Evolutionary conservation across 1,139 yeast species (phyloP), one percentile per base, ranked within the genome.

Genomic region (Meyerozyma carpophila): DNA sequence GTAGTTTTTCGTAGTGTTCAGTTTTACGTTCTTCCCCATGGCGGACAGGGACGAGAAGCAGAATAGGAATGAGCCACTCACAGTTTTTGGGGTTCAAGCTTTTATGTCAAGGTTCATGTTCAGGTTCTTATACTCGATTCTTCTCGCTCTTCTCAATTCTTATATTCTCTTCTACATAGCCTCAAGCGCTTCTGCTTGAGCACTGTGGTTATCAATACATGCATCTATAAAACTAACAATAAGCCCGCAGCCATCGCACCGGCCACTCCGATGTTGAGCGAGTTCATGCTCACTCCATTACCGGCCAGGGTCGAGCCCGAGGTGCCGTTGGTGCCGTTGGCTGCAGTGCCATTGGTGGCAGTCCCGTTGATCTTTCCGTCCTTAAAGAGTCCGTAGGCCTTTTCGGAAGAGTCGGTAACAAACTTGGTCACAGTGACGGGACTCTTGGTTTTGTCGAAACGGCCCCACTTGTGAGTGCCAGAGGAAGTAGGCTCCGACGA

Each of bases 391-490:
- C 10, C 26, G 16, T 18, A 13, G 27, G 37, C 37, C n/a, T 13
- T 18, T 6, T 34, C 37, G 14, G 37, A 34, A 11, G 37, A 18
- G 27, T 34, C 37, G 37, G 39, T 36, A 8, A 37, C 40, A 27
- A 27, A 37, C 32, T 24, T 16, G n/a, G 40, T 37, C 25, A 26
- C 29, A 16, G 40, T 37, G 10, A 37, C 40, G 2, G 40, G 40
- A n/a, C 10, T 10, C 26, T 18, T 34, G 51, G 71, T 63, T 56
- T 65, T 61, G 58, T 70, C 65, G 50, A 69, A 70, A 52, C 63
- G 65, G 49, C 76, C 75, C 50, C 58, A 62, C 51, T 57, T 71
- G 65, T 73, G 77, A 44, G 79, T 74, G 47, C 77, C 77, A 32
- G 75, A 58, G 21, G 62, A 48, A 37, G 65, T 48, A 7, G 68